Base-by-base conservation (phyloP, 305 asterid species). In the Caryopteris hybrid region DNA sequence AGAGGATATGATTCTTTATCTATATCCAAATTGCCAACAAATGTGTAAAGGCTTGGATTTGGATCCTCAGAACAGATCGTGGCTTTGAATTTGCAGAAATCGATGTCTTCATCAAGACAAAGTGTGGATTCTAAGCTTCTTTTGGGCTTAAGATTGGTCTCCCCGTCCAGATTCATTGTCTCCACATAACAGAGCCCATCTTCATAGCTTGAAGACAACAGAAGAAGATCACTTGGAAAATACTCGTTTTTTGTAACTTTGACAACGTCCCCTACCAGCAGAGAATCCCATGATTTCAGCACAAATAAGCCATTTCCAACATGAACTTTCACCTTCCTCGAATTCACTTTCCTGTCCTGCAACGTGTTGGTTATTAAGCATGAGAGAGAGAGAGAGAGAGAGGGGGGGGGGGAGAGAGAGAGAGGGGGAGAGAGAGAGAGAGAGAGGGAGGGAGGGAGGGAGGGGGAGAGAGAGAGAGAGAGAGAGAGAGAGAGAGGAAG, bases 121-220 rank as follows among this genome's bases (percentile, higher is more conserved):
- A 75, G 76, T 11, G 95, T 83, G 48, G 74, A 43, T 43, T 87
- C 95, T 61, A 85, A 81, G 65, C 89, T 77, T 64, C 84, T 69
- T 52, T 91, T 91, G 18, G 77, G 65, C 75, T 91, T 91, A 36
- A 91, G 76, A 76, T 88, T 91, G 1, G 96, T 85, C 72, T 91
- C 97, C 3, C 97, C 97, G 16, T 91, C 97, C 13, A 88, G 92
- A 65, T 88, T 91, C 88, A 84, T 86, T 6, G 97, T 88, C 83
- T 88, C 97, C 9, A 86, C 95, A 42, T 91, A 91, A 53, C 96
- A 91, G 39, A 89, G 82, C 3, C 90, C 95, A 21, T 91, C 98
- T 18, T 74, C 91, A 20, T 81, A 91, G 84, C 98, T 89, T 0
- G 98, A 87, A 36, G 91, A 81, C 14, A 91, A 70, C 33, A 91